Base-by-base conservation (phyloP, 2,329 filamentous ascomycete species). In the Periconia sp. region DNA sequence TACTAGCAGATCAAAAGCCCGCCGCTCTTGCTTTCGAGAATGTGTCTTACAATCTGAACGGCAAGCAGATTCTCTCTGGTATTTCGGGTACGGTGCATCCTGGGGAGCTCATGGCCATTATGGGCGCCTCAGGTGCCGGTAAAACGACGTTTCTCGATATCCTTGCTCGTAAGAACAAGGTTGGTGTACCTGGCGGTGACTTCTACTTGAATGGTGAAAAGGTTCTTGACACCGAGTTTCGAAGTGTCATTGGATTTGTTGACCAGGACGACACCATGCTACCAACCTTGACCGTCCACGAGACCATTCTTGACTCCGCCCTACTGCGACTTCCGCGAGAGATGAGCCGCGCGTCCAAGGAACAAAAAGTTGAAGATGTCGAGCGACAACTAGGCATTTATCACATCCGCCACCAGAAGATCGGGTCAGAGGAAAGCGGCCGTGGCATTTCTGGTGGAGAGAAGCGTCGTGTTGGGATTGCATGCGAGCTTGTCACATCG, bases 251-350 rank as follows among this genome's bases (percentile, higher is more conserved):
- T 60, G 94, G 95, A 19, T 99, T 97, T 65, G 94, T 99, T 41
- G 94, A 99, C 65, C 94, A 99, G 76, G 94, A 99, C 69, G 94
- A 99, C 70, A 96, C 93, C 6, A 93, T 99, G 87, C 81, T 99
- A 42, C 88, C 94, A 0, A 99, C 94, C 0, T 79, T 99, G 62
- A 99, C 94, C 0, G 94, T 99, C 9, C 94, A 99, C 72, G 94
- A 99, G 75, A 99, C 94, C 0, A 99, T 99, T 57, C 80, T 97
- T 59, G 97, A 90, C 64, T 97, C 93, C 66, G 94, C 94, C 23
- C 79, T 97, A 17, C 84, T 99, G 46, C 87, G 95, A 62, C 82
- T 99, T n/a, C 94, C 94, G 3, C 87, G 87, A 49, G 89, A 95
- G 64, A 99, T 99, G 94, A 89, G 88, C 58, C 84, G 85, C 51